Percentiles rank a stretch among this genome's conserved stretches.
phyloP scores from a whole-genome alignment of 129 eudicot genomes.

The Silybum marianum region DNA sequence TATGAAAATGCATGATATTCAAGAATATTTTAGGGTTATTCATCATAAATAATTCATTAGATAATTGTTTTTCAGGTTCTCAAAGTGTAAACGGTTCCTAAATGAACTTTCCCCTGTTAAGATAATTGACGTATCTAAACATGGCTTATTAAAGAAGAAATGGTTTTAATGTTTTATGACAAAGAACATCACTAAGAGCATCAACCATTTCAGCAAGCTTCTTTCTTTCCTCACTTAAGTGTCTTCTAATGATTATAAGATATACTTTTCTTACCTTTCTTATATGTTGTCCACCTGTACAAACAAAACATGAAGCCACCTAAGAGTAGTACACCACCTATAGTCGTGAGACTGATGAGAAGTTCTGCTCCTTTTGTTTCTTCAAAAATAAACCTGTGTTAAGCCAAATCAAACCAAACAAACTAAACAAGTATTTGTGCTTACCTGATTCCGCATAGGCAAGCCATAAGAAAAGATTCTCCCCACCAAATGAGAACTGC shows the following conservation, averaged over 20 bases:
- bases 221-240: background rate
- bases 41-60: no score
- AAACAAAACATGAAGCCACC: slow-evolving; percentile 29
- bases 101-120: background rate
- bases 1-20: no score
- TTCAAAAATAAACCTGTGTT: slow-evolving; percentile 16
- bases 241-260: background rate
- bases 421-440: background rate
- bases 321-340: slow-evolving; percentile 30
- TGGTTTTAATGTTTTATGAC: background rate
- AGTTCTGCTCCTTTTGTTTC: background rate
- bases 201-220: background rate
- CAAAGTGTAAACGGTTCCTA: no score
- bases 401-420: background rate
- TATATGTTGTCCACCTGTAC: slow-evolving; percentile 25
- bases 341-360: slow-evolving; percentile 22
- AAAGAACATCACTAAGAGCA: background rate
- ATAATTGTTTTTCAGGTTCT: no score
- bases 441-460: slow-evolving; percentile 40
- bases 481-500: slow-evolving; percentile 30
- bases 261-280: slow-evolving; percentile 20
- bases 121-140: background rate
- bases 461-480: slow-evolving; percentile 41
- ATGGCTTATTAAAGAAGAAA: background rate
- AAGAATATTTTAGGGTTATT: no score